Conservation (phyloP, 2,329 filamentous ascomycete genomes). For the Cercospora sesami region DNA sequence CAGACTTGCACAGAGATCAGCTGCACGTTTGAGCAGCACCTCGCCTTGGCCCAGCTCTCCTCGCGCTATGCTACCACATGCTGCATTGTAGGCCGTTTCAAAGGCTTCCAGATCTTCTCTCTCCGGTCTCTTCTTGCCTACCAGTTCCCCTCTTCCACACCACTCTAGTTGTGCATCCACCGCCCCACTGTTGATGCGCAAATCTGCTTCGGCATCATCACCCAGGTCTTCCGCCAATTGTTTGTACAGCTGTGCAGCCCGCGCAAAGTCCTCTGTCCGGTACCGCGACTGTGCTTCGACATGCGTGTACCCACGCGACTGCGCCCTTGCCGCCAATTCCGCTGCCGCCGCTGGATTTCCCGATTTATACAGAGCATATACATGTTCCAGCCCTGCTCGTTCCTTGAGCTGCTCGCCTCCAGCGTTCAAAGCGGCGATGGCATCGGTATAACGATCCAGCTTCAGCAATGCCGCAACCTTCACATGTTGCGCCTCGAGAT, state of each 20-base stretch:
- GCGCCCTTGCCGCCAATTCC: conserved; percentile 46
- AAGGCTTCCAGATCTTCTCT: conserved; percentile 71
- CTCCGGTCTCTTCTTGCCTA: conserved; percentile 56
- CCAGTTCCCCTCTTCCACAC: conserved; percentile 57
- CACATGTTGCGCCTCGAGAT: conserved; percentile 64
- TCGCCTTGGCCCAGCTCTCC: conserved; percentile 66
- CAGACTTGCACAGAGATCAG: conserved; percentile 69
- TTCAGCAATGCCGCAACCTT: conserved; percentile 75
- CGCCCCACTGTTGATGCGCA: conserved; percentile 74
- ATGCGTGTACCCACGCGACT: conserved; percentile 56
- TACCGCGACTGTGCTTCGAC: conserved; percentile 69
- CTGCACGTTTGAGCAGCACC: conserved; percentile 67
- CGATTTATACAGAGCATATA: conserved; percentile 82
- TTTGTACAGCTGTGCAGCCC: conserved; percentile 64
- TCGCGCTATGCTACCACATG: conserved; percentile 69
- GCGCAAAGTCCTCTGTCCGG: conserved; percentile 69
- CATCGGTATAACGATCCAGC: conserved; percentile 79
- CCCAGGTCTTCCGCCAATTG: conserved; percentile 53
- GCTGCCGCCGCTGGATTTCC: conserved; percentile 67
- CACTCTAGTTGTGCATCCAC: conserved; percentile 72
- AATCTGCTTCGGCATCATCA: conserved; percentile 67
- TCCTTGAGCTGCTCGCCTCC: conserved; percentile 62
- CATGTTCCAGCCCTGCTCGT: conserved; percentile 66
- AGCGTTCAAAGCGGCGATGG: conserved; percentile 66
- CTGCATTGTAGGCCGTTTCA: conserved; percentile 78